These are phyloP conservation scores for Dentipellis fragilis DNA, from an alignment of 768 basidiomycete genomes.

Conservation along the genomic window DNA sequence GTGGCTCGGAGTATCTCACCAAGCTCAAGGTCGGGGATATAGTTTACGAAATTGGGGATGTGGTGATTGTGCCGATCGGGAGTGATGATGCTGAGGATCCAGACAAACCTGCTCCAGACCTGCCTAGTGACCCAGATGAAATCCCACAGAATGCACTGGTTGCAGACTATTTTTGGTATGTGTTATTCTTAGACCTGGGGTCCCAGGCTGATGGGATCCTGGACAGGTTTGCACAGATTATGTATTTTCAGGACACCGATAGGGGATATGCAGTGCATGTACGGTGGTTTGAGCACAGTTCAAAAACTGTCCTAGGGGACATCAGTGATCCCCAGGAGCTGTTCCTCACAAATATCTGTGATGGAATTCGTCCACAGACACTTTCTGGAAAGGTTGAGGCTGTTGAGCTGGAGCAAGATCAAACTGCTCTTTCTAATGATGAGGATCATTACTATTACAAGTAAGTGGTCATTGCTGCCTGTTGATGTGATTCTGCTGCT, in stretches of 20 bases:
- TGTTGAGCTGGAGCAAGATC: constrained; percentile 12
- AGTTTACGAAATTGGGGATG: constrained; percentile 50
- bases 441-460: neutral
- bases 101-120: constrained; percentile 21
- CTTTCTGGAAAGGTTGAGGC: constrained; percentile 42
- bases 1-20: neutral
- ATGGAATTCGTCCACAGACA: constrained; percentile 25
- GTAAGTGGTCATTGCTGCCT: neutral
- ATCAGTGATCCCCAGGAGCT: constrained; percentile 56
- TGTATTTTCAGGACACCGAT: constrained; percentile 34
- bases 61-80: constrained; percentile 41
- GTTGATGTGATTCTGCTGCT: neutral
- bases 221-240: constrained; percentile 59
- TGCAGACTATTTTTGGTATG: constrained; percentile 57
- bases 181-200: neutral
- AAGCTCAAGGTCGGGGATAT: neutral
- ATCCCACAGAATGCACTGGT: constrained; percentile 31
- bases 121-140: constrained; percentile 25
- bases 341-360: constrained; percentile 50
- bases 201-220: neutral
- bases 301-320: constrained; percentile 49
- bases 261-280: constrained; percentile 39
- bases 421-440: neutral
- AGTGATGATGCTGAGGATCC: constrained; percentile 16
- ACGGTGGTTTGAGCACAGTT: constrained; percentile 69